Conservation (phyloP, 23 red algal genomes). For the Porphyridium purpureum region DNA sequence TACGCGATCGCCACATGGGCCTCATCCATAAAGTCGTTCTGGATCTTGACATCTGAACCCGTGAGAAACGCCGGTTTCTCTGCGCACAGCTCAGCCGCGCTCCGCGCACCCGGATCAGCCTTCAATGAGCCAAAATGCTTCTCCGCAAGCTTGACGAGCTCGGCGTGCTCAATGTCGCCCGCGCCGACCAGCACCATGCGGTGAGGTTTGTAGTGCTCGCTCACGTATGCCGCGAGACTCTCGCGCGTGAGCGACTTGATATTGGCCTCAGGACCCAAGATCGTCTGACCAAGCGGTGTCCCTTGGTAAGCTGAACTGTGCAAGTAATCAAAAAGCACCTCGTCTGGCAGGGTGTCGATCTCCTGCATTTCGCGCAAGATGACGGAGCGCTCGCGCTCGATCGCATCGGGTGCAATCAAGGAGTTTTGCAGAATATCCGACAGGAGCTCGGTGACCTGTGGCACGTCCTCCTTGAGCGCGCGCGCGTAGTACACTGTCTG, state of each 20-base stretch:
- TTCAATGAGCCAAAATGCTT: constrained; percentile 74
- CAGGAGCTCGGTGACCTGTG: constrained; percentile 52
- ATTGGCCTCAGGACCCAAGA: constrained; percentile 78
- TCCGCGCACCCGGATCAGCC: constrained; percentile 13
- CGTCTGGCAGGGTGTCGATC: constrained; percentile 81
- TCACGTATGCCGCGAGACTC: constrained; percentile 66
- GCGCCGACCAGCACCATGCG: constrained; percentile 94
- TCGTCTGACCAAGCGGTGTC: constrained; percentile 72
- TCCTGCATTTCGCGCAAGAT: constrained; percentile 95
- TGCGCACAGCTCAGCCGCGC: constrained; percentile 43
- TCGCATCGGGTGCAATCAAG: constrained; percentile 52
- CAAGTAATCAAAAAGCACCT: constrained; percentile 93
- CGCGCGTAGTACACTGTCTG: constrained; percentile 97
- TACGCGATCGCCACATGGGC: constrained; percentile 96
- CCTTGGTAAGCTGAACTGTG: constrained; percentile 87
- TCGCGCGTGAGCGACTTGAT: constrained; percentile 66
- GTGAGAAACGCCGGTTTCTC: constrained; percentile 75
- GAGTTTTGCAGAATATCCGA: constrained; percentile 96
- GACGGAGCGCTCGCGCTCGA: constrained; percentile 87
- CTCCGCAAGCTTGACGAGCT: constrained; percentile 53
- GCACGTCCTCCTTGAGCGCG: constrained; percentile 53
- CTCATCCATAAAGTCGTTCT: constrained; percentile 64
- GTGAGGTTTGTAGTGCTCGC: constrained; percentile 85
- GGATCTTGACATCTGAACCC: constrained; percentile 87
- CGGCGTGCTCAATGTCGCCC: constrained; percentile 68